Evolutionary conservation across 2,329 filamentous ascomycete species (phyloP), one percentile per base, ranked within the genome.

Genomic region (Endoconidiophora laricicola): DNA sequence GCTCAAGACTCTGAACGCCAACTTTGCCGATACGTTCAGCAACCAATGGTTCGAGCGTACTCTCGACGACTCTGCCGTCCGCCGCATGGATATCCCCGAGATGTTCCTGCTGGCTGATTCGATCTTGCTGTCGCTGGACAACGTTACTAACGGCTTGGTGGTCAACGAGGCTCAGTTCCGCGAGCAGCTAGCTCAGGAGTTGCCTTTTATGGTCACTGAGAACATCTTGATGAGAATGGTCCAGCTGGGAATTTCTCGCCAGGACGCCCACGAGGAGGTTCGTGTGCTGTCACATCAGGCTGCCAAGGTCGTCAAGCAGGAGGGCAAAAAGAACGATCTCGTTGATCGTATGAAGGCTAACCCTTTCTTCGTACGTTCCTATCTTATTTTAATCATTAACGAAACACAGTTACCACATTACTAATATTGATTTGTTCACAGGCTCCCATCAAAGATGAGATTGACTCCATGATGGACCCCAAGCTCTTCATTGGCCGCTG

Each of bases 261-360:
- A 93, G 62, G 84, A 88, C 22, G 82, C 85, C 1, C 87, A 94
- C 65, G 87, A 94, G 67, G 69, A 90, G 64, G 88, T 94, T 59
- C 81, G 82, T 6, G 83, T 94, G 1, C 72, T 94, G 42, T 84
- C 76, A 2, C 82, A 87, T 66, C 70, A 93, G 65, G 85, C 86
- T 0, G 75, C 72, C 41, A 69, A 72, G 29, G 78, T 81, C 39
- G 69, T 72, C 26, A 71, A 72, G 61, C 58, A 66, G 41, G 64
- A 72, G 57, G 62, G 42, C 33, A 45, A 29, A 42, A 68, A 76
- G 49, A 94, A 94, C 60, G 86, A 94, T 61, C 71, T 94, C 2
- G 77, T 94, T 12, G 78, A 85, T 55, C 70, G 87, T 12, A 87
- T 95, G 61, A 77, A 76, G 61, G 69, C 66, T 47, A 81, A 72